Percentiles rank a stretch among this genome's conserved stretches.
Evolutionary conservation across 2,329 filamentous ascomycete genomes (phyloP).

Genomic region (Coleophoma eucalyptorum): DNA sequence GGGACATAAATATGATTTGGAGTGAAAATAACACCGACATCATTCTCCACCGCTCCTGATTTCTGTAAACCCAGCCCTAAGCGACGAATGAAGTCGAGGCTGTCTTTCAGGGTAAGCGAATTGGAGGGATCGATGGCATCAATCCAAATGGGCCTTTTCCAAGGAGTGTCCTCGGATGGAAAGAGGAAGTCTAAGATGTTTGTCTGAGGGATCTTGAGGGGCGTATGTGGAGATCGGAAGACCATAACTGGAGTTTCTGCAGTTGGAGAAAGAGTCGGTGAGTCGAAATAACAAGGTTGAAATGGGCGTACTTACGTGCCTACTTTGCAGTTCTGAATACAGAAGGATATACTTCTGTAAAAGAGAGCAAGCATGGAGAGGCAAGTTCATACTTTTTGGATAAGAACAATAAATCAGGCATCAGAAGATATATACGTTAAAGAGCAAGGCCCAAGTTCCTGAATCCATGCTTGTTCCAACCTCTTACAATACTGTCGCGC

Average conservation of each 20-base stretch:
- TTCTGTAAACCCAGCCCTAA: slow-evolving; percentile 42
- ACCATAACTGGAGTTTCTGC: not conserved
- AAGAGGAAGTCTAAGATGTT: not conserved
- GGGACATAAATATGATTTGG: slow-evolving; percentile 51
- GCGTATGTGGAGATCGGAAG: not conserved
- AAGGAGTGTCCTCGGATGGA: not conserved
- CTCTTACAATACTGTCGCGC: too few relatives aligned
- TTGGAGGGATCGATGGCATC: slow-evolving; percentile 38
- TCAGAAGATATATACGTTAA: too few relatives aligned
- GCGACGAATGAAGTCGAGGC: slow-evolving; percentile 44
- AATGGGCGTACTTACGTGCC: too few relatives aligned
- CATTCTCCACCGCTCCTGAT: slow-evolving; percentile 38
- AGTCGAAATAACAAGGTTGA: too few relatives aligned
- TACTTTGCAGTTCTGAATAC: too few relatives aligned
- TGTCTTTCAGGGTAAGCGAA: slow-evolving; percentile 36
- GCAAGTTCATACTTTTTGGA: too few relatives aligned
- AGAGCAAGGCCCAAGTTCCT: too few relatives aligned
- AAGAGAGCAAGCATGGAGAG: too few relatives aligned
- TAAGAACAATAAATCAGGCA: too few relatives aligned
- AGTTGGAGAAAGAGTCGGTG: too few relatives aligned
- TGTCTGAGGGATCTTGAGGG: not conserved
- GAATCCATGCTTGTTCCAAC: too few relatives aligned
- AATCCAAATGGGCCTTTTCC: slow-evolving; percentile 43
- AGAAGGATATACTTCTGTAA: too few relatives aligned
- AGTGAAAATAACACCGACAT: slow-evolving; percentile 47